A percentile compares a stretch with the other conserved stretches of the same genome.
Evolutionary conservation across 352 stramenopile species (phyloP).

Genomic region (Phytophthora fragariae): DNA sequence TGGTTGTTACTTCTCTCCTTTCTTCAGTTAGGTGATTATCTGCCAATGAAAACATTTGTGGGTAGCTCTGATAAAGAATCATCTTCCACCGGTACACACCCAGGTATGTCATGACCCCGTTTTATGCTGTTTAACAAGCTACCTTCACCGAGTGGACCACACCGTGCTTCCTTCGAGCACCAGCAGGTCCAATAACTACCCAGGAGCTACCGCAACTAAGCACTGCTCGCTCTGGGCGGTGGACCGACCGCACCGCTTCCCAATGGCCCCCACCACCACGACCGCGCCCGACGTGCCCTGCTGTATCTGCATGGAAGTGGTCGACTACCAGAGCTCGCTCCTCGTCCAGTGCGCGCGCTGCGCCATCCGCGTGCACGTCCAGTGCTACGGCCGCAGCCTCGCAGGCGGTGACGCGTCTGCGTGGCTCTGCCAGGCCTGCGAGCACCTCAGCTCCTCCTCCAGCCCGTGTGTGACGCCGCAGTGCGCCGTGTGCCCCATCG

Average conservation of each 20-base stretch:
- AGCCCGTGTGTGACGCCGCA: slow-evolving; percentile 40
- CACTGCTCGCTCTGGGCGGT: too few species aligned
- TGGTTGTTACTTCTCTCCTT: too few species aligned
- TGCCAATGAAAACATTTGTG: too few species aligned
- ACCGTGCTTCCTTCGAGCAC: background rate
- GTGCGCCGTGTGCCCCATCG: slow-evolving; percentile 74
- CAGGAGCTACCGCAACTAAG: too few species aligned
- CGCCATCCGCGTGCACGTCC: slow-evolving; percentile 73
- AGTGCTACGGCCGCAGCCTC: slow-evolving; percentile 78
- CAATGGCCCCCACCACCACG: background rate
- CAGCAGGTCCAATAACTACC: background rate
- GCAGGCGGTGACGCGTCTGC: slow-evolving; percentile 31
- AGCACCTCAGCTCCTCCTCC: slow-evolving; percentile 28
- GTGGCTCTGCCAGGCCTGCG: slow-evolving; percentile 81
- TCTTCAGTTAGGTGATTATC: too few species aligned
- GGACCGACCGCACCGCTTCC: background rate
- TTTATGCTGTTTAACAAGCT: background rate
- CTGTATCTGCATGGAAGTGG: slow-evolving; percentile 79
- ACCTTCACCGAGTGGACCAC: too few species aligned
- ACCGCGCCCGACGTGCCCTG: slow-evolving; percentile 31
- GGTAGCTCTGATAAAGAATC: too few species aligned
- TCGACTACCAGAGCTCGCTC: slow-evolving; percentile 68
- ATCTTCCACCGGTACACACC: too few species aligned
- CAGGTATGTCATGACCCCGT: background rate
- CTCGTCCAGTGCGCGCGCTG: slow-evolving; percentile 75